Base-by-base conservation (phyloP, 345 rosid species). In the Salix brachista region DNA sequence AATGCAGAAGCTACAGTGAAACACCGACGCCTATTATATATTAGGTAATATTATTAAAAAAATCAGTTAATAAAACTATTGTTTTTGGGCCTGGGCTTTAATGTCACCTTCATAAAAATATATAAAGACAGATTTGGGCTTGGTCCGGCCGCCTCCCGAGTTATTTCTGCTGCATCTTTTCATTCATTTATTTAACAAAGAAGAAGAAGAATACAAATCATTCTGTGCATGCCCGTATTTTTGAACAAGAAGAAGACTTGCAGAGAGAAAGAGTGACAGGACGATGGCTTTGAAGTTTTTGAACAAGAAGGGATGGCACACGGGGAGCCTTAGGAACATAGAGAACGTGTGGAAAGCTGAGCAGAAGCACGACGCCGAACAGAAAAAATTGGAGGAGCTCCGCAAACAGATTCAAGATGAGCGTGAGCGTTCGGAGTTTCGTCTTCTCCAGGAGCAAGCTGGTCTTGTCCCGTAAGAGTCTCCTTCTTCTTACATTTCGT, bases 341-440 rank as follows among this genome's bases (percentile, higher is more conserved):
- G 99, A 96, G 85, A 96, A 84, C 84, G 98, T 93, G n/a, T 96
- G 97, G 99, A 93, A 93, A 79, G 98, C 99, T n/a, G 98, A 96
- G 86, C 99, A 93, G 85, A 96, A 96, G 81, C 96, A 92, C 78
- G 97, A 90, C 1, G 91, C 94, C 13, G 99, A 96, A 85, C 89
- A 96, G 91, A 93, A 92, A 84, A 96, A 93, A 80, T 86, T 93
- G 80, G 98, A 93, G 64, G 99, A 96, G 88, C 93, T 96, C 69
- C 92, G 94, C 80, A 91, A 93, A 77, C 99, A 96, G 89, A 90
- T 96, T 79, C 88, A 83, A 13, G 97, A 96, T 48, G 99, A 93
- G 83, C 88, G 94, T 14, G 99, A 96, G 75, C 92, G 94, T 66
- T 81, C 86, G 34, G 99, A 96, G 88, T 96, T 96, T 73, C 97